phyloP scores from a whole-genome alignment of 768 basidiomycete genomes.

The Paxillus ammoniavirescens region DNA sequence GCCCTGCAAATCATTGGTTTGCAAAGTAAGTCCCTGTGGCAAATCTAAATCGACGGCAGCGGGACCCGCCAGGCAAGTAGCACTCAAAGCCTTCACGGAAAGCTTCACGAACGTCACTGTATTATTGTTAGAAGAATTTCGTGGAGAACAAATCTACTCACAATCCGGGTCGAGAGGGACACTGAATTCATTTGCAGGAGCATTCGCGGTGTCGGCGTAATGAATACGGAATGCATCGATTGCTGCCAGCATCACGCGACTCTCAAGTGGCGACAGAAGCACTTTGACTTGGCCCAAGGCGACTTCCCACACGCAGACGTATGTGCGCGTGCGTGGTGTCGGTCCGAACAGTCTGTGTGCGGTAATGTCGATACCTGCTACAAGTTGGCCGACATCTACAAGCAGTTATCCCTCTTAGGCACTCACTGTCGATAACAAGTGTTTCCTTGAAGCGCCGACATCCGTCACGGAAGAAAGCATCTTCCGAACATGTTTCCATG shows the following conservation, averaged over 20 bases:
- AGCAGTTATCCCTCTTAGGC: background rate
- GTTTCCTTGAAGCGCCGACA: conserved; percentile 27
- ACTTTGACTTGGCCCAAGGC: conserved; percentile 63
- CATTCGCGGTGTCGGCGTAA: conserved; percentile 74
- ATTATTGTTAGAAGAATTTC: conserved; percentile 7
- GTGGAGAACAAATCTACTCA: conserved; percentile 32
- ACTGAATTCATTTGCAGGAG: conserved; percentile 69
- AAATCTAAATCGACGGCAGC: conserved; percentile 56
- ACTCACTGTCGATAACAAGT: conserved; percentile 52
- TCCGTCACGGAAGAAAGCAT: conserved; percentile 29
- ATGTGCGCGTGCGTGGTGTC: conserved; percentile 77
- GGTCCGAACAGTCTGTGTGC: conserved; percentile 90
- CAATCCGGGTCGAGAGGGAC: conserved; percentile 75
- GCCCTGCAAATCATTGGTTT: conserved; percentile 76
- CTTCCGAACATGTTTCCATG: conserved; percentile 45
- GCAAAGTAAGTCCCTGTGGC: conserved; percentile 58
- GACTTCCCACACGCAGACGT: conserved; percentile 93
- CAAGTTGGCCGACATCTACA: conserved; percentile 1
- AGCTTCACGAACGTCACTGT: conserved; percentile 86
- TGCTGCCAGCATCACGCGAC: conserved; percentile 49
- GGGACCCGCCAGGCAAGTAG: conserved; percentile 51
- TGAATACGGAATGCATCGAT: conserved; percentile 61
- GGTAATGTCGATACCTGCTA: conserved; percentile 69
- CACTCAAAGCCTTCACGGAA: conserved; percentile 49
- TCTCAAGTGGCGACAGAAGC: conserved; percentile 53